Percentiles rank a stretch among this genome's conserved stretches.
Conservation (phyloP, 106 monocot genomes). For the Vanilla planifolia region DNA sequence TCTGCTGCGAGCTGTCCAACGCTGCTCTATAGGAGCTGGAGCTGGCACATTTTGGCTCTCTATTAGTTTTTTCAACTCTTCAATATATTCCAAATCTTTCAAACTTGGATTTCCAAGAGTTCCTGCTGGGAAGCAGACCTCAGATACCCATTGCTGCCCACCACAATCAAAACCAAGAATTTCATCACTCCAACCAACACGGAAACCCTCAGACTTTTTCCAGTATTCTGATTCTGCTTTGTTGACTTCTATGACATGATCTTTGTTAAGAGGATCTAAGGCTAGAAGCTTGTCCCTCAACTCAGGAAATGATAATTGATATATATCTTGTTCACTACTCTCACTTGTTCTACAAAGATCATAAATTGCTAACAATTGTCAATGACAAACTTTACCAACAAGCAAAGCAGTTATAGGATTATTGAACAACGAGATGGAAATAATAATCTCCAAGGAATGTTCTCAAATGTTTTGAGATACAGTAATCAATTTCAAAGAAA, state of each 20-base stretch:
- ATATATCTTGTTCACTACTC: constrained; percentile 48
- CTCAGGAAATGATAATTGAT: constrained; percentile 78
- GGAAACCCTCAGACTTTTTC: constrained; percentile 89
- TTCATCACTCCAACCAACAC: constrained; percentile 91
- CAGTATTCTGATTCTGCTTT: constrained; percentile 92
- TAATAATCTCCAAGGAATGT: too few relatives aligned
- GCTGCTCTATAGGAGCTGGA: constrained; percentile 94
- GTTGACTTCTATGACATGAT: constrained; percentile 74
- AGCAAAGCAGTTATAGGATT: too few relatives aligned
- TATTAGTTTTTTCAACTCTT: constrained; percentile 76
- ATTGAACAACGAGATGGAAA: too few relatives aligned
- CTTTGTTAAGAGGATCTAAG: constrained; percentile 88
- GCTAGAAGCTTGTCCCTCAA: constrained; percentile 89
- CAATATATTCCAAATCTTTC: constrained; percentile 81
- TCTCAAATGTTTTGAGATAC: too few relatives aligned
- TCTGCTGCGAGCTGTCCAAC: constrained; percentile 81
- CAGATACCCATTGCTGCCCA: constrained; percentile 92
- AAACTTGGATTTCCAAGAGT: constrained; percentile 72
- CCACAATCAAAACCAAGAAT: constrained; percentile 92
- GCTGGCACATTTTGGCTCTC: constrained; percentile 73
- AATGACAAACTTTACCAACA: too few relatives aligned
- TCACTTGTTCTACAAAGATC: constrained; percentile 48
- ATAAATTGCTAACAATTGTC: constrained; percentile 16
- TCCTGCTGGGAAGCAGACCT: constrained; percentile 80
- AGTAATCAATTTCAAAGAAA: too few relatives aligned